A percentile compares a stretch with the other conserved stretches of the same genome.
Conservation (phyloP, 345 rosid genomes). For the Eucalyptus caleyi region DNA sequence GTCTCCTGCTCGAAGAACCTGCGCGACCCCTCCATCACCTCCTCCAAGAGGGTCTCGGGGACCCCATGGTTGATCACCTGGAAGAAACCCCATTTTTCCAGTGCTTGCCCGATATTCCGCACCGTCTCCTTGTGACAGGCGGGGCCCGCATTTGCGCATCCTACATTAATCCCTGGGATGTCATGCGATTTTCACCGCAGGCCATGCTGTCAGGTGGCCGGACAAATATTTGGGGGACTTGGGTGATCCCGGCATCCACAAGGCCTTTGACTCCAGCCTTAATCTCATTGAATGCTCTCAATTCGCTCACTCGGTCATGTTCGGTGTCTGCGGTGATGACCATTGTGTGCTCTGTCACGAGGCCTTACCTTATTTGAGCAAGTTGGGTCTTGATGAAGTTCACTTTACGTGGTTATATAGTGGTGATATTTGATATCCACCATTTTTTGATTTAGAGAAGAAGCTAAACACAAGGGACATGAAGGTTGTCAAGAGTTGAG, state of each 20-base stretch:
- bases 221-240: background rate
- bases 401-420: background rate
- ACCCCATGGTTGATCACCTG: conserved; percentile 17
- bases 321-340: background rate
- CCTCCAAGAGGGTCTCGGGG: background rate
- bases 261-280: background rate
- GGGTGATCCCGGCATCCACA: background rate
- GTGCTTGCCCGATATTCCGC: background rate
- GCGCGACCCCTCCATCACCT: background rate
- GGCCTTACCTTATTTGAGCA: background rate
- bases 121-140: background rate
- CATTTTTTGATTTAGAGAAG: background rate
- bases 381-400: background rate
- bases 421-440: background rate
- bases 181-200: background rate
- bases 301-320: background rate
- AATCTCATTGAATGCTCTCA: background rate
- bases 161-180: conserved; percentile 20
- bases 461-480: background rate
- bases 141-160: background rate
- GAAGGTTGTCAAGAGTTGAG: background rate
- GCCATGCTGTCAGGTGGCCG: background rate
- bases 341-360: background rate
- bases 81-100: background rate
- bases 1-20: conserved; percentile 6